These are phyloP conservation scores for Aspergillus tubingensis DNA, from an alignment of 2,329 filamentous ascomycete species.

Conservation along the genomic window DNA sequence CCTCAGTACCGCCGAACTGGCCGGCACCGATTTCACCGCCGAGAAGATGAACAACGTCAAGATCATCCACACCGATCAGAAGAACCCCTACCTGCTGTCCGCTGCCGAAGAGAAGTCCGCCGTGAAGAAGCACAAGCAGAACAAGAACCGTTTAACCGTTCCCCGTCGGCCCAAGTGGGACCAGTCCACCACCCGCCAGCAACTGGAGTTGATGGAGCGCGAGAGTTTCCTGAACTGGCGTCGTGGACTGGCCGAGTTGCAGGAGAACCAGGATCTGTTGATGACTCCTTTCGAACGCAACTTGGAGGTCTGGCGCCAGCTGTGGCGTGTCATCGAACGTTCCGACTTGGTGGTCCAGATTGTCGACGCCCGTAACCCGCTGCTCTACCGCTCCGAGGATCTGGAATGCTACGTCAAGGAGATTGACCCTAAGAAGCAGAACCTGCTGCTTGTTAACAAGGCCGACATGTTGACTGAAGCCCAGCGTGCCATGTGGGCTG, in stretches of 20 bases:
- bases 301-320: conserved; percentile 93
- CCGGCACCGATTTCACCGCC: conserved; percentile 97
- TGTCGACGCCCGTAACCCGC: conserved; percentile 91
- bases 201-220: conserved; percentile 77
- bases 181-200: conserved; percentile 74
- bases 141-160: conserved; percentile 78
- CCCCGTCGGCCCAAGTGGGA: conserved; percentile 90
- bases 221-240: conserved; percentile 85
- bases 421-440: conserved; percentile 83
- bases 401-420: conserved; percentile 93
- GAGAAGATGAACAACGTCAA: conserved; percentile 99
- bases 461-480: conserved; percentile 95
- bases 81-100: conserved; percentile 90
- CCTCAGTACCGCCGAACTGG: conserved; percentile 88
- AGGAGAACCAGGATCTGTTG: conserved; percentile 89
- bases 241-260: conserved; percentile 83
- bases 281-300: conserved; percentile 99
- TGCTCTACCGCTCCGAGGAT: conserved; percentile 93
- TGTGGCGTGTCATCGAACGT: conserved; percentile 97
- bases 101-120: conserved; percentile 78
- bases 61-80: conserved; percentile 95
- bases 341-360: conserved; percentile 97
- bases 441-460: conserved; percentile 94
- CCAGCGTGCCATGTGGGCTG: conserved; percentile 82
- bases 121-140: conserved; percentile 78